Evolutionary conservation across 768 basidiomycete species (phyloP).

Genomic region (Postia placenta): DNA sequence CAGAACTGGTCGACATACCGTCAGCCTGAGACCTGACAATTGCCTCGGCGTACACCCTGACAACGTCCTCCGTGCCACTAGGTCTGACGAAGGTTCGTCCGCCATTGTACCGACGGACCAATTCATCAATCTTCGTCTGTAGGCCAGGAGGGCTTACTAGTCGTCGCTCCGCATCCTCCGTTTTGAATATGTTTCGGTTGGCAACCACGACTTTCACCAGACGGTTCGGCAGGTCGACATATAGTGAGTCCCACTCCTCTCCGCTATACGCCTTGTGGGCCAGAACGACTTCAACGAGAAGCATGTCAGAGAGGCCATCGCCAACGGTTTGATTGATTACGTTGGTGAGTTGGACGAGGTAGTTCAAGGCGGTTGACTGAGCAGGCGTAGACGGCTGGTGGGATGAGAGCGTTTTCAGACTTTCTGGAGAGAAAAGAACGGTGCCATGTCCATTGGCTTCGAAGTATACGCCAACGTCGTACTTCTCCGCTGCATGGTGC

Average conservation of each 20-base stretch:
- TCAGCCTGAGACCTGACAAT: slow-evolving; percentile 66
- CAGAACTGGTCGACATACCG: slow-evolving; percentile 44
- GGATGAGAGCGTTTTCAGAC: slow-evolving; percentile 52
- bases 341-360: slow-evolving; percentile 70
- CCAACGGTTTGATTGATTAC: slow-evolving; percentile 98
- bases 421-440: slow-evolving; percentile 82
- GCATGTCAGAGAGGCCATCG: slow-evolving; percentile 92
- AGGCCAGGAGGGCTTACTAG: slow-evolving; percentile 75
- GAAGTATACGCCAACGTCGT: slow-evolving; percentile 96
- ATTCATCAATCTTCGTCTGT: slow-evolving; percentile 77
- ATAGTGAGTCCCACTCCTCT: slow-evolving; percentile 87
- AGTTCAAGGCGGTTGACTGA: slow-evolving; percentile 71
- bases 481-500: slow-evolving; percentile 94
- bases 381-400: slow-evolving; percentile 77
- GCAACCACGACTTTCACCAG: slow-evolving; percentile 88
- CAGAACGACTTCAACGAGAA: slow-evolving; percentile 90
- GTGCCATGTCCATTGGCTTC: slow-evolving; percentile 99
- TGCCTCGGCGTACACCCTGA: slow-evolving; percentile 96
- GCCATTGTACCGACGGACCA: slow-evolving; percentile 69
- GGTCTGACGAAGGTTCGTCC: slow-evolving; percentile 94
- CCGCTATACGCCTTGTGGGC: slow-evolving; percentile 82
- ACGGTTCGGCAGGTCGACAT: slow-evolving; percentile 90
- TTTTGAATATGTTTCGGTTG: slow-evolving; percentile 79
- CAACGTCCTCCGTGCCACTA: slow-evolving; percentile 97
- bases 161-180: slow-evolving; percentile 89